These are phyloP conservation scores for Hymenoscyphus albidus DNA, from an alignment of 2,329 filamentous ascomycete genomes.

Conservation along the genomic window DNA sequence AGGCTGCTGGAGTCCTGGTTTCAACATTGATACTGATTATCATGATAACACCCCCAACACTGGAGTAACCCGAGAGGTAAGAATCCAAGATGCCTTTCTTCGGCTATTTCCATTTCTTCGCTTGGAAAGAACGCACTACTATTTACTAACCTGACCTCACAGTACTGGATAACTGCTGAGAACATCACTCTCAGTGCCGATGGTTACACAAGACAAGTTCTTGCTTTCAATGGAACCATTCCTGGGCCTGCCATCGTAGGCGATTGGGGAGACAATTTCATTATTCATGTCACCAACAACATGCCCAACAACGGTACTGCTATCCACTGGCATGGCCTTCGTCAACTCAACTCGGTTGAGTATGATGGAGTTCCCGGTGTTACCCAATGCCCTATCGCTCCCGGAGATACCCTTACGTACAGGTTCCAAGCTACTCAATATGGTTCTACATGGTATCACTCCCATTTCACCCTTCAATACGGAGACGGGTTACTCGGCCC, in stretches of 20 bases:
- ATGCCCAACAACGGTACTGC: constrained; percentile 43
- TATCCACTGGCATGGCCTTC: constrained; percentile 50
- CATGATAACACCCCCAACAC: constrained; percentile 34
- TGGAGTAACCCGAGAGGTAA: constrained; percentile 35
- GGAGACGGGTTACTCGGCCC: constrained; percentile 47
- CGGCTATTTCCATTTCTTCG: constrained; percentile 2
- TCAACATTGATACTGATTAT: constrained; percentile 33
- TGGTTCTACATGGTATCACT: constrained; percentile 34
- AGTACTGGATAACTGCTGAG: constrained; percentile 30
- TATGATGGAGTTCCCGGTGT: constrained; percentile 41
- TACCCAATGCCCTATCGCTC: constrained; percentile 65
- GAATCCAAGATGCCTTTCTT: background rate
- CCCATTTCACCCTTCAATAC: constrained; percentile 29
- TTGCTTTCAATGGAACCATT: constrained; percentile 38
- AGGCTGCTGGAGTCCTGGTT: constrained; percentile 32
- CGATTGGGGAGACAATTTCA: constrained; percentile 33
- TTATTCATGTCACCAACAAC: constrained; percentile 37
- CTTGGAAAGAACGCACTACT: no score
- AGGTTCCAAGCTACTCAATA: constrained; percentile 34
- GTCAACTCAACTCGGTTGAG: constrained; percentile 39
- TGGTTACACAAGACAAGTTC: constrained; percentile 50
- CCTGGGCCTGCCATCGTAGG: constrained; percentile 41
- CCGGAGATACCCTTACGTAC: constrained; percentile 45
- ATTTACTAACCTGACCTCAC: background rate
- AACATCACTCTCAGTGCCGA: constrained; percentile 36